Base-by-base conservation (phyloP, 768 basidiomycete species). In the Agrocybe pediades region DNA sequence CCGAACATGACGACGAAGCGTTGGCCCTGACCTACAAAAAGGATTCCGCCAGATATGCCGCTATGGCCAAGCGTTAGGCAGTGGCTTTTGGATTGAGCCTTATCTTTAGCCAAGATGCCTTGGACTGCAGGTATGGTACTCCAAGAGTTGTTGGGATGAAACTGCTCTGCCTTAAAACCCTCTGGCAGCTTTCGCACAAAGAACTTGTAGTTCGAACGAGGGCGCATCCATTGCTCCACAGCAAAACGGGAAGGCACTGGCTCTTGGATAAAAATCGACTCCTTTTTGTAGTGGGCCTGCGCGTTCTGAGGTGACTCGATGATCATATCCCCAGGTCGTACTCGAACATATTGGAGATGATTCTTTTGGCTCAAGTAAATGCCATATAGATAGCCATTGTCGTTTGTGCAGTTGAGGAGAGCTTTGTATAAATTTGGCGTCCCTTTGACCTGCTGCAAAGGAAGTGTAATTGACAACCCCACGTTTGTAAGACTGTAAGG, bases 1-100 rank as follows among this genome's bases (percentile, higher is more conserved):
- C 52, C 52, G n/a, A 53, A 24, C 52, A 53, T 53, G 24, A 53
- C 52, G n/a, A 53, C 44, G 19, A 53, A 53, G 19, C 52, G 52
- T 40, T 47, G 36, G 17, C 26, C 40, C 24, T 5, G 43, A 25
- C 44, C 33, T 39, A 46, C 52, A 26, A 53, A 46, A 40, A 53
- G 52, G 41, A 53, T 47, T 5, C 24, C 52, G 17, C 52, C 52
- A 20, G 52, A 46, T 15, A 11, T 25, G n/a, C 52, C 45, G 21
- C 52, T 53, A 41, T 21, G 16, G 8, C 20, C 23, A 8, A 53
- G 33, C 21, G 52, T 53, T 41, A 47, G 21, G 9, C 45, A 45
- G 21, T 27, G 44, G 4, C 9, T 17, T 21, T 17, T 23, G 6
- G 16, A 23, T n/a, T 26, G 11, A 9, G 36, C 19, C 26, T 5